Conservation (phyloP, 768 basidiomycete genomes). For the Ramaria sp. region DNA sequence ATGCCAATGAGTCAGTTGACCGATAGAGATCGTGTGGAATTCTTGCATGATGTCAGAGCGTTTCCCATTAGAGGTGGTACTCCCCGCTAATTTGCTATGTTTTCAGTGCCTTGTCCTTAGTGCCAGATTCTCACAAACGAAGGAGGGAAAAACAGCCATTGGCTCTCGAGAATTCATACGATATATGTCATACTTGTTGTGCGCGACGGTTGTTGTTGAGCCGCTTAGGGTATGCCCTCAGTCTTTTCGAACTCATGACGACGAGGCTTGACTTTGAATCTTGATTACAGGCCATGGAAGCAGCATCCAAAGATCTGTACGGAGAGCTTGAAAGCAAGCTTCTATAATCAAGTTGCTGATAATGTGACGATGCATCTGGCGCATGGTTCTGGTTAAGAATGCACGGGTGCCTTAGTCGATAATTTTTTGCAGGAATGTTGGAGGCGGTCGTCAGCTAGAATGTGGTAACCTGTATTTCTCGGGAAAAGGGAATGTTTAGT, state of each 20-base stretch:
- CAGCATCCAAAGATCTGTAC: constrained; percentile 14
- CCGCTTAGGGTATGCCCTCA: constrained; percentile 4
- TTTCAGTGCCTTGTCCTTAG: constrained; percentile 13
- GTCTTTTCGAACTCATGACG: neutral
- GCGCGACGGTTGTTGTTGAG: constrained; percentile 8
- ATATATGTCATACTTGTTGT: constrained; percentile 15
- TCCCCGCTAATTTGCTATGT: constrained; percentile 14
- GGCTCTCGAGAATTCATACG: constrained; percentile 13
- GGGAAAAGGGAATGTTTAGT: no score
- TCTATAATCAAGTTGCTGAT: constrained; percentile 5
- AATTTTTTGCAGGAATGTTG: no score
- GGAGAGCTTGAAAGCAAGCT: constrained; percentile 16
- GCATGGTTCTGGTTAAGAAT: no score
- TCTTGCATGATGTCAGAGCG: neutral
- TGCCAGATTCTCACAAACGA: constrained; percentile 12
- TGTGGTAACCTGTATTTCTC: no score
- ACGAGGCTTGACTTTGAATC: neutral
- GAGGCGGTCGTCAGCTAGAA: no score
- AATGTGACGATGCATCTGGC: no score
- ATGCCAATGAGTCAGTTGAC: constrained; percentile 10
- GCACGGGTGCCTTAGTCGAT: no score
- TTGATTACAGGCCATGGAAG: constrained; percentile 13
- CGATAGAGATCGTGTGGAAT: neutral
- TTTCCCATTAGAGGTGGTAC: neutral
- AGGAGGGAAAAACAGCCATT: constrained; percentile 14